Evolutionary conservation across 177 flowering plant genomes (phyloP), one percentile per base, ranked within the genome.

Genomic region (Vitis hybrid): DNA sequence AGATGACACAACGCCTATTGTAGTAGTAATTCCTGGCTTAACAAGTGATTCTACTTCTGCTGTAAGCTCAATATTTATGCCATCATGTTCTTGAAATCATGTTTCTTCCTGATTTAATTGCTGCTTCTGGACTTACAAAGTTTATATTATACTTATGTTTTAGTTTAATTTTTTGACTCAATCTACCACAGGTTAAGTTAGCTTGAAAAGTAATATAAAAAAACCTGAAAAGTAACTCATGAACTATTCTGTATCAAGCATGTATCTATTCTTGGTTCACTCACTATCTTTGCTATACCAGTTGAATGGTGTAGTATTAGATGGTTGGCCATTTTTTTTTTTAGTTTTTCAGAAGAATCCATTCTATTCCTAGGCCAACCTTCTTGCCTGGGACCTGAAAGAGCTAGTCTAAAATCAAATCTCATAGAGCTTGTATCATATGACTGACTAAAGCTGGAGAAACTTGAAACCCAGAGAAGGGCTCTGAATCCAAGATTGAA

Each of bases 41-140:
- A 87, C 93, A 16, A 93, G 99, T 67, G 99, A 95, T 78, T 95
- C 99, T 68, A 56, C 75, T 65, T 82, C 96, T 68, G 66, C 89
- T 65, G 99, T 95, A 84, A 84, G 96, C 79, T 72, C 6, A 69
- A 6, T 60, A 49, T 49, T 54, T 68, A 26, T 63, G 45, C 67
- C 18, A 51, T n/a, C 50, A 48, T 55, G 50, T 11, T 62, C 22
- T 16, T 20, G 7, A 31, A 52, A 39, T 39, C 13, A 3, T 61
- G 26, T 56, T 63, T 57, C 5, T 18, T 48, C 51, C 22, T 14
- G 63, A 61, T 45, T 16, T 31, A 3, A 3, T 5, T 63, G 19
- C 20, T 16, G 13, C 1, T 18, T 19, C 10, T 45, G 16, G 63
- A 19, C 56, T 20, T 58, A 7, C 11, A 39, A 29, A 16, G 29